phyloP scores from a whole-genome alignment of 371 early-diverging fungal genomes.

The Catenaria anguillulae region DNA sequence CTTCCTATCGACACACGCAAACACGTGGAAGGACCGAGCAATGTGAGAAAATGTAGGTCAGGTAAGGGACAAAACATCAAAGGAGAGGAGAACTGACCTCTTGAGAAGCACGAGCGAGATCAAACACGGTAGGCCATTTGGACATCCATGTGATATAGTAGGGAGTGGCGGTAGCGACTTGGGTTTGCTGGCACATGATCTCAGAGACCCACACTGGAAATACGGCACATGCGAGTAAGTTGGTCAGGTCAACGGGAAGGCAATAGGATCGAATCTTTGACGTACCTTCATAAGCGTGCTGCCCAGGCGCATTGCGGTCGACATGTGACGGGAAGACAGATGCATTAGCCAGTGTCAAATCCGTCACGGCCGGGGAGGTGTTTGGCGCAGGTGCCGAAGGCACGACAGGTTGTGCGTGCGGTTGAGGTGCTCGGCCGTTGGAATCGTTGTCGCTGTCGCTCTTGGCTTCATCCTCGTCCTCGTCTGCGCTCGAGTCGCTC shows the following conservation, averaged over 20 bases:
- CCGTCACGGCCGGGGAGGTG: no score
- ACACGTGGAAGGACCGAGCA: no score
- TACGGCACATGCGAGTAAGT: background rate
- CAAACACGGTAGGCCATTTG: slow-evolving; percentile 54
- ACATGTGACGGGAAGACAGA: no score
- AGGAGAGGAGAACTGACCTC: slow-evolving; percentile 21
- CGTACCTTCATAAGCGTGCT: slow-evolving; percentile 55
- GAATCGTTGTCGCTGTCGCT: no score
- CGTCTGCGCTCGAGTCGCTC: no score
- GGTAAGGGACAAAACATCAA: slow-evolving; percentile 3
- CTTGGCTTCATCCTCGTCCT: no score
- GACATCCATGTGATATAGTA: slow-evolving; percentile 62
- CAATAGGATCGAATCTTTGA: no score
- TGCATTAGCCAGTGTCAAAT: no score
- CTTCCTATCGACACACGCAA: slow-evolving; percentile 19
- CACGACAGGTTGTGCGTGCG: no score
- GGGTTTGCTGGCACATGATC: slow-evolving; percentile 69
- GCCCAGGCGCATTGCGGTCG: no score
- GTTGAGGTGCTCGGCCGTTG: no score
- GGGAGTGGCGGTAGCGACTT: slow-evolving; percentile 54
- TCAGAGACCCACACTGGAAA: slow-evolving; percentile 61
- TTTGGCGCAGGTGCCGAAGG: no score
- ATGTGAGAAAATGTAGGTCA: background rate
- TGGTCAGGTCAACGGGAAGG: background rate
- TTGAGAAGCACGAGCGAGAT: slow-evolving; percentile 33